Conservation (phyloP, 2,329 filamentous ascomycete species). For the Myrmaecium sp. region DNA sequence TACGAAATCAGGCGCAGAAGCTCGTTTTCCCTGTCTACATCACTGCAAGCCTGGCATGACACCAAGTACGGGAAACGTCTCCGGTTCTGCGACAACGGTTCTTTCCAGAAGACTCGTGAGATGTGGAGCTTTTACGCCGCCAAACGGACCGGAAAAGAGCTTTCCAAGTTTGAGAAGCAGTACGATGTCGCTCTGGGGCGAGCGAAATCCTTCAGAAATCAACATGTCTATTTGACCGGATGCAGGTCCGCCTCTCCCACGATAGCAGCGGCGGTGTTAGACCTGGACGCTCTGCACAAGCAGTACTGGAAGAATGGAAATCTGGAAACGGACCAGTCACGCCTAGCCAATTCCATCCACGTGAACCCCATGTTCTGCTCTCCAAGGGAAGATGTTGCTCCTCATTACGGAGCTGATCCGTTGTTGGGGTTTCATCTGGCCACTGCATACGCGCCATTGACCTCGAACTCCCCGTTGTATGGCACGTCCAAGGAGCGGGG, state of each 20-base stretch:
- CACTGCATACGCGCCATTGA: constrained; percentile 4
- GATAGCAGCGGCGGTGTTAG: constrained; percentile 2
- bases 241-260: constrained; percentile 14
- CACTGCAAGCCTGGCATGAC: constrained; percentile 27
- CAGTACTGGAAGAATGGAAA: constrained; percentile 16
- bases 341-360: constrained; percentile 5
- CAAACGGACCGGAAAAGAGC: neutral
- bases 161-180: constrained; percentile 1
- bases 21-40: constrained; percentile 23
- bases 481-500: neutral
- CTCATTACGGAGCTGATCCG: constrained; percentile 36
- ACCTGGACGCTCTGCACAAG: constrained; percentile 6
- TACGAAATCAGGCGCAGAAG: constrained; percentile 28
- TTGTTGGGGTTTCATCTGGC: constrained; percentile 41
- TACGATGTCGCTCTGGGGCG: constrained; percentile 1
- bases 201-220: neutral
- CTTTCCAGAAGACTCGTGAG: constrained; percentile 23
- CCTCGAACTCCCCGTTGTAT: constrained; percentile 4
- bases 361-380: constrained; percentile 31
- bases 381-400: constrained; percentile 13
- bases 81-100: constrained; percentile 32
- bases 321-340: constrained; percentile 5
- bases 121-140: constrained; percentile 25
- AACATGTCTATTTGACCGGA: constrained; percentile 1
- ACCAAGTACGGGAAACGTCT: constrained; percentile 28